Percentiles rank a stretch among this genome's conserved stretches.
Conservation (phyloP, 2,329 filamentous ascomycete genomes). For the Aspergillus thermomutatus region DNA sequence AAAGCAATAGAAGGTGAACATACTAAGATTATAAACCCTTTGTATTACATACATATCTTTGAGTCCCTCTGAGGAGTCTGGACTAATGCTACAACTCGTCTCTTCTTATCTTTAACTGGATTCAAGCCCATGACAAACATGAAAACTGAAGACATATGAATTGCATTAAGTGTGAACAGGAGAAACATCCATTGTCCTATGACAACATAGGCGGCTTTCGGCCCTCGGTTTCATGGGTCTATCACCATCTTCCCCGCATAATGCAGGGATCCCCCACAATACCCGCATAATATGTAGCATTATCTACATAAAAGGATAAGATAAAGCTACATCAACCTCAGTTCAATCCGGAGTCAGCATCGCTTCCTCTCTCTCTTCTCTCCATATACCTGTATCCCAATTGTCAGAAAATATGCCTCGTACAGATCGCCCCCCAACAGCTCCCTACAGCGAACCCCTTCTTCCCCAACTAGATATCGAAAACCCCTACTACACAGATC, state of each 20-base stretch:
- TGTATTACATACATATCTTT: background rate
- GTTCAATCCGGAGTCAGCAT: background rate
- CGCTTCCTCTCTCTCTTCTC: background rate
- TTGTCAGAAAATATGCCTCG: constrained; percentile 12
- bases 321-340: background rate
- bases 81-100: background rate
- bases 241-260: background rate
- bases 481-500: constrained; percentile 59
- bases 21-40: background rate
- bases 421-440: constrained; percentile 23
- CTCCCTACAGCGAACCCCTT: constrained; percentile 40
- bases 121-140: background rate
- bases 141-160: background rate
- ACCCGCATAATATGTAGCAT: background rate
- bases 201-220: background rate
- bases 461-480: constrained; percentile 45
- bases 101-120: background rate
- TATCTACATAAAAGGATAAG: background rate
- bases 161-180: background rate
- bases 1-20: background rate
- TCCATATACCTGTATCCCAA: background rate
- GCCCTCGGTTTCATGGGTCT: background rate
- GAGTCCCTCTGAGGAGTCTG: background rate
- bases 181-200: background rate
- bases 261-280: background rate